Base-by-base conservation (phyloP, 495 filamentous ascomycete genomes). In the Aspergillus nanangensis region DNA sequence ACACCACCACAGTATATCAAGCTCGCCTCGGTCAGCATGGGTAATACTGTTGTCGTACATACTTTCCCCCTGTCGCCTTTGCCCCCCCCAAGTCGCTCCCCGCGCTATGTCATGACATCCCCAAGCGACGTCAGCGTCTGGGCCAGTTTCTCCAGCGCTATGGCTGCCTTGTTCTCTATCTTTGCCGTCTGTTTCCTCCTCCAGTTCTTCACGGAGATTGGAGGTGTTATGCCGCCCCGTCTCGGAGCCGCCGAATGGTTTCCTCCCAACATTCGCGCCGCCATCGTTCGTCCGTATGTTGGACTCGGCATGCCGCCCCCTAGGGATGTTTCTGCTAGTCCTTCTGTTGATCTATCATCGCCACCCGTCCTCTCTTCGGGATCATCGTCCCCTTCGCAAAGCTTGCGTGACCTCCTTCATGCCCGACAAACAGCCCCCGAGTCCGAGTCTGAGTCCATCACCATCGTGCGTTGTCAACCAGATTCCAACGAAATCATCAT, bases 21-120 rank as follows among this genome's bases (percentile, higher is more conserved):
- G 54, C 76, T 98, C 5, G 91, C 90, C 14, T 93, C 87, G 38
- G 83, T 88, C 37, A 87, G 84, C 49, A 82, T 94, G 61, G 88
- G 84, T 45, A 92, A 90, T 62, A 91, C 86, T 8, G 78, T 90
- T 35, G 82, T 90, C 36, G 84, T 96, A 25, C 88, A 96, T 66
- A 87, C 86, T 17, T 70, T 97, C 50, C 82, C 88, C 0, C 80
- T 98, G 20, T 75, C 73, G 14, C 78, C 77, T 14, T 75, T 69
- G 50, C 71, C 61, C 39, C 63, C 53, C 49, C 67, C 53, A 31
- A 77, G 68, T 47, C 68, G 61, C 48, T 71, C 64, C 21, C 73
- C 71, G 18, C 83, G 88, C 56, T 91, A 90, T 63, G 76, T 91
- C 22, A 75, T 94, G 25, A 73, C 71, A 7, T 58, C 81, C 7